These are phyloP conservation scores for Fusarium staphyleae DNA, from an alignment of 2,329 filamentous ascomycete species.

Conservation along the genomic window DNA sequence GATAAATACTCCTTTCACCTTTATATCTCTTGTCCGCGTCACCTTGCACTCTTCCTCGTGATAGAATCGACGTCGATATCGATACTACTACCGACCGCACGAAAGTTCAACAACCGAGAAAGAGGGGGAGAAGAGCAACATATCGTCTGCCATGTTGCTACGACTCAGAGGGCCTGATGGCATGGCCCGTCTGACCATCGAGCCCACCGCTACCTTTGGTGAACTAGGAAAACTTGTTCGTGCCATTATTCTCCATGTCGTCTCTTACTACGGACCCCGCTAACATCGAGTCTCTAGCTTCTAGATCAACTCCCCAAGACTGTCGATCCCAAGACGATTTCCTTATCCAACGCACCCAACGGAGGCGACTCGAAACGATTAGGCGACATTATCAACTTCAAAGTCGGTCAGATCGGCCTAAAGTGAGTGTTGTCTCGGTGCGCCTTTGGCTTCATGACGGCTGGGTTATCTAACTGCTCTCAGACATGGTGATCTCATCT, in stretches of 20 bases:
- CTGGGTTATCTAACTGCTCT: constrained; percentile 6
- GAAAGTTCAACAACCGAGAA: neutral
- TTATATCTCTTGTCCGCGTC: neutral
- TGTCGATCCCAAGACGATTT: constrained; percentile 66
- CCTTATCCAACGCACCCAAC: constrained; percentile 67
- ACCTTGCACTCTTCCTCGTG: neutral
- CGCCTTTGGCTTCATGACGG: neutral
- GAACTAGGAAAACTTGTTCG: constrained; percentile 63
- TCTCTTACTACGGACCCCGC: neutral
- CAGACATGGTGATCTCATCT: constrained; percentile 88
- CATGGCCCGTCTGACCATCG: constrained; percentile 84
- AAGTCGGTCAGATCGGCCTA: constrained; percentile 66
- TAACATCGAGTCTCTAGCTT: constrained; percentile 52
- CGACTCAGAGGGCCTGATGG: constrained; percentile 91
- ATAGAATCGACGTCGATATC: neutral
- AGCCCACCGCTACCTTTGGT: constrained; percentile 75
- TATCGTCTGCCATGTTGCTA: constrained; percentile 70
- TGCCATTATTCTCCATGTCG: constrained; percentile 8
- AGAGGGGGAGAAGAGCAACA: constrained; percentile 12
- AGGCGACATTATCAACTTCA: constrained; percentile 63
- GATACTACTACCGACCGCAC: no score
- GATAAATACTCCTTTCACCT: neutral
- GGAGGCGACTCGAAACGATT: constrained; percentile 65
- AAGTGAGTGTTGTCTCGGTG: constrained; percentile 51
- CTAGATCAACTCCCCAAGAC: constrained; percentile 65